Conservation (phyloP, 768 basidiomycete species). For the Leccinum uliginosum region DNA sequence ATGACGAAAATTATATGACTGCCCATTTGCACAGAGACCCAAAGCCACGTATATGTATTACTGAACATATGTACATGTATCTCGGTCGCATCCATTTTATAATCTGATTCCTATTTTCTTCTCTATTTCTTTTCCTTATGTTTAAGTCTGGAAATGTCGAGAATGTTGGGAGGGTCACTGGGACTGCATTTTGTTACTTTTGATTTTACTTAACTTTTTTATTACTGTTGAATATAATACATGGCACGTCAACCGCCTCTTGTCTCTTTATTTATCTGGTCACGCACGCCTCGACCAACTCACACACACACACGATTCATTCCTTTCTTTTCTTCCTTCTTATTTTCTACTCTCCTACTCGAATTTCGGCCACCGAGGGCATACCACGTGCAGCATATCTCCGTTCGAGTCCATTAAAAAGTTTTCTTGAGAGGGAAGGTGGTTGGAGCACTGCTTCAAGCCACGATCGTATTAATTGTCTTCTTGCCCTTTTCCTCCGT, state of each 20-base stretch:
- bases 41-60: slow-evolving; percentile 28
- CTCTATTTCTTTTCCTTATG: background rate
- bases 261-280: background rate
- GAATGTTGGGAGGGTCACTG: background rate
- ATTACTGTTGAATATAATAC: background rate
- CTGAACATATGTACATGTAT: slow-evolving; percentile 28
- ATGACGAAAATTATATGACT: slow-evolving; percentile 23
- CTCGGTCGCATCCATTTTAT: slow-evolving; percentile 10
- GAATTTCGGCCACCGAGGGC: background rate
- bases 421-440: background rate
- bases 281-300: background rate
- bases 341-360: background rate
- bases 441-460: background rate
- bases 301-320: background rate
- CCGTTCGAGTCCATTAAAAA: background rate
- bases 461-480: background rate
- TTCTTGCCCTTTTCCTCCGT: slow-evolving; percentile 6
- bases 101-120: background rate
- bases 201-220: background rate
- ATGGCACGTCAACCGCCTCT: background rate
- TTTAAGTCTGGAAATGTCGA: background rate
- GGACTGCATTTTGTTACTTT: background rate
- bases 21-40: slow-evolving; percentile 15
- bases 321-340: background rate
- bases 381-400: background rate